Evolutionary conservation across 2,329 filamentous ascomycete genomes (phyloP).

Genomic region (Beauveria asiatica): DNA sequence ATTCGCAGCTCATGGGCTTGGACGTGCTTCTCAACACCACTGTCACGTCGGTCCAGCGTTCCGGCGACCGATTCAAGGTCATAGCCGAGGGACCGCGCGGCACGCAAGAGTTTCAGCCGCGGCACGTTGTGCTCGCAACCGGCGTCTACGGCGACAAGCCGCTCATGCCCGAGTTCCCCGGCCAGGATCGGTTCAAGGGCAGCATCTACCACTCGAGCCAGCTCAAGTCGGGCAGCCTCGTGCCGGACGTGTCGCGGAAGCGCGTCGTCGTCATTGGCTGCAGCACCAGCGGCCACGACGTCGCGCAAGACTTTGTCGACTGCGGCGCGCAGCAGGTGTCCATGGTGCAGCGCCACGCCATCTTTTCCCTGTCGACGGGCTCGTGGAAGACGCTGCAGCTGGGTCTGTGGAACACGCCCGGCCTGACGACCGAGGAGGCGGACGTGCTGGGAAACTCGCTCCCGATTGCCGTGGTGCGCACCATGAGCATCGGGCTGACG

Average conservation of each 20-base stretch:
- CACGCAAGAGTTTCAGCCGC: slow-evolving; percentile 23
- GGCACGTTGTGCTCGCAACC: slow-evolving; percentile 40
- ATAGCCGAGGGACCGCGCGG: slow-evolving; percentile 18
- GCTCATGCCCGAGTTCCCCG: slow-evolving; percentile 30
- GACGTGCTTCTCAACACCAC: slow-evolving; percentile 9
- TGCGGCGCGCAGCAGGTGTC: slow-evolving; percentile 38
- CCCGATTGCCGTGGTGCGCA: slow-evolving; percentile 37
- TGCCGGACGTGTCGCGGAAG: slow-evolving; percentile 23
- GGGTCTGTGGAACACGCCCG: slow-evolving; percentile 24
- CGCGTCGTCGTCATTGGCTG: slow-evolving; percentile 40
- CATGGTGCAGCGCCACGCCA: slow-evolving; percentile 44
- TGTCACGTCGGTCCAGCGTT: slow-evolving; percentile 27
- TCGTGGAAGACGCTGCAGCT: slow-evolving; percentile 34
- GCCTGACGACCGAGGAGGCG: slow-evolving; percentile 40
- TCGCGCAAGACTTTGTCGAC: slow-evolving; percentile 40
- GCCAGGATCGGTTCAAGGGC: slow-evolving; percentile 33
- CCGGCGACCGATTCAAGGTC: slow-evolving; percentile 25
- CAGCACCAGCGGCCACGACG: slow-evolving; percentile 41
- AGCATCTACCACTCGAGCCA: slow-evolving; percentile 33
- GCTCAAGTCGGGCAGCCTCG: slow-evolving; percentile 22
- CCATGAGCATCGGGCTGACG: slow-evolving; percentile 30
- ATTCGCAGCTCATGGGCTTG: slow-evolving; percentile 2
- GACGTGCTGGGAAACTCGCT: slow-evolving; percentile 39
- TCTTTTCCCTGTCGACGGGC: slow-evolving; percentile 39
- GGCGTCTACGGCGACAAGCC: slow-evolving; percentile 32